These are phyloP conservation scores for Amesomyces nigricolor DNA, from an alignment of 2,329 filamentous ascomycete species.

Conservation along the genomic window DNA sequence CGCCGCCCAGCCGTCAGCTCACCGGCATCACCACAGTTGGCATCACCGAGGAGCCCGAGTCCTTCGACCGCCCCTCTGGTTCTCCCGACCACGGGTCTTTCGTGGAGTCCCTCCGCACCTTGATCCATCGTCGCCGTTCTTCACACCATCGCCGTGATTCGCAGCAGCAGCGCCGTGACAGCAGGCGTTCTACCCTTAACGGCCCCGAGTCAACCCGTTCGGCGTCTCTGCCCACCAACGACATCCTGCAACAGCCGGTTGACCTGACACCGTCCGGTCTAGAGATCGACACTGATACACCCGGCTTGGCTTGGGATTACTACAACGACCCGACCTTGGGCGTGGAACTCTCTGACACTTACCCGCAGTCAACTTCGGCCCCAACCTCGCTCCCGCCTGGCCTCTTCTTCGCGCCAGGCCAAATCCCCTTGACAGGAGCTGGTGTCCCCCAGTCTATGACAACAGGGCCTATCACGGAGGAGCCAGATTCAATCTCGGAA, in stretches of 20 bases:
- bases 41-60: conserved; percentile 27
- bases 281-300: conserved; percentile 23
- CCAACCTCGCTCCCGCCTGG: conserved; percentile 13
- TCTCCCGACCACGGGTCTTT: conserved; percentile 18
- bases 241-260: conserved; percentile 10
- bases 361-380: conserved; percentile 12
- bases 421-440: conserved; percentile 5
- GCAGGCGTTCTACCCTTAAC: conserved; percentile 24
- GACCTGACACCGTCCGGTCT: conserved; percentile 16
- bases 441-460: conserved; percentile 5
- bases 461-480: conserved; percentile 8
- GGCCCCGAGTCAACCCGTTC: conserved; percentile 21
- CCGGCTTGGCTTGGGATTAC: conserved; percentile 26
- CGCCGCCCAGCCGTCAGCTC: conserved; percentile 22
- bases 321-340: conserved; percentile 25
- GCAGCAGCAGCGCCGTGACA: conserved; percentile 22
- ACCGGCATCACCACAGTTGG: conserved; percentile 20
- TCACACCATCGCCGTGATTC: conserved; percentile 20
- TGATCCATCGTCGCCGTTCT: conserved; percentile 21
- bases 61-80: conserved; percentile 17
- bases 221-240: conserved; percentile 19
- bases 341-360: conserved; percentile 12
- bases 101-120: conserved; percentile 20
- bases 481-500: conserved; percentile 16
- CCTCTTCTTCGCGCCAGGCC: conserved; percentile 11